phyloP scores from a whole-genome alignment of 306 rosid species.

The Argentina anserina region DNA sequence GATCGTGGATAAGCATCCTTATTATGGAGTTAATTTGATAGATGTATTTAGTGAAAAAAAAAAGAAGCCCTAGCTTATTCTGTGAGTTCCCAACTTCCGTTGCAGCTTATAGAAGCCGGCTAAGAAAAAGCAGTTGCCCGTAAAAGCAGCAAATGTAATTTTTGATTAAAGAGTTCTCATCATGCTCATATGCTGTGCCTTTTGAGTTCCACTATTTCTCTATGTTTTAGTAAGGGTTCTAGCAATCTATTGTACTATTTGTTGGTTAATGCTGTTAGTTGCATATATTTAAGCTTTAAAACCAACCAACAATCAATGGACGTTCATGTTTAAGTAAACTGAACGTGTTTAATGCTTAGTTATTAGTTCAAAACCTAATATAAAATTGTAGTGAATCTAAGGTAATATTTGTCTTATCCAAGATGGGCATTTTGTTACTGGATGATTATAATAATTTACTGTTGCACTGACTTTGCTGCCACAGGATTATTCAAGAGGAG shows the following conservation, averaged over 20 bases:
- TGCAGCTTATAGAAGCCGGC: not conserved
- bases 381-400: too few relatives aligned
- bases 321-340: not conserved
- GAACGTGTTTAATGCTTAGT: not conserved
- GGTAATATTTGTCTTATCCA: not conserved
- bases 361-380: not conserved
- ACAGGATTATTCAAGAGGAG: constrained; percentile 64
- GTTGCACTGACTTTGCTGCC: constrained; percentile 8
- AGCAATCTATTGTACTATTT: not conserved
- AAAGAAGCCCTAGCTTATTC: too few relatives aligned
- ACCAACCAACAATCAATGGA: not conserved
- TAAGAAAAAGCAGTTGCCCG: too few relatives aligned
- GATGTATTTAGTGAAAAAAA: not conserved
- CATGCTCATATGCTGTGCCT: not conserved
- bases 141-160: not conserved
- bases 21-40: not conserved
- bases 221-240: not conserved
- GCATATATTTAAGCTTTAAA: not conserved
- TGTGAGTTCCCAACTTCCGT: not conserved
- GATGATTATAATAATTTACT: not conserved
- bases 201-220: not conserved
- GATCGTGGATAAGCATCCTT: not conserved
- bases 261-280: not conserved
- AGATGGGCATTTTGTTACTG: not conserved
- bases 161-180: not conserved